These are phyloP conservation scores for Heliocybe sulcata DNA, from an alignment of 1,284 basidiomycete genomes.

Conservation along the genomic window DNA sequence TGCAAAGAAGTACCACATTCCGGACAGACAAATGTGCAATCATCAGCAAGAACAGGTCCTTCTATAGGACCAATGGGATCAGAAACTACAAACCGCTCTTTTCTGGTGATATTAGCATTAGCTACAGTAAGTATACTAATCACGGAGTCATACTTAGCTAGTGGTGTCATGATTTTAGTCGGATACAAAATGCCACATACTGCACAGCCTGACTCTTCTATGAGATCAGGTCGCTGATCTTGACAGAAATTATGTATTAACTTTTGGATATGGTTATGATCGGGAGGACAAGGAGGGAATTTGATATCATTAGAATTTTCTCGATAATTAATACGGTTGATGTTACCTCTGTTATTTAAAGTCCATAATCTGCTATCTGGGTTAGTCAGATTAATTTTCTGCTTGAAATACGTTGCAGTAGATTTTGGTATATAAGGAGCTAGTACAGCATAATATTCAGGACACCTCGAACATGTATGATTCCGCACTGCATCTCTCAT, in stretches of 20 bases:
- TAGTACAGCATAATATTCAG: too few species aligned
- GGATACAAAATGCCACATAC: background rate
- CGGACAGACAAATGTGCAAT: background rate
- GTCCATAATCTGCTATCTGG: background rate
- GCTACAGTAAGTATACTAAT: too few species aligned
- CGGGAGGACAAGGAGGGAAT: background rate
- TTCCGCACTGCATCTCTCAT: too few species aligned
- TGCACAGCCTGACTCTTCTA: background rate
- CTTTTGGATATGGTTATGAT: background rate
- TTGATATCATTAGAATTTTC: background rate
- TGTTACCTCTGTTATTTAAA: background rate
- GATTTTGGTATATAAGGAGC: too few species aligned
- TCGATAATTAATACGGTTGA: background rate
- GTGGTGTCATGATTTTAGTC: too few species aligned
- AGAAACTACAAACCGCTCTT: background rate
- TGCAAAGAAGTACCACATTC: background rate
- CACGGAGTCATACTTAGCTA: too few species aligned
- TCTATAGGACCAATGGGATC: background rate
- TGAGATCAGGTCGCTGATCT: background rate
- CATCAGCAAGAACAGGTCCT: background rate
- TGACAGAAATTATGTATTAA: background rate
- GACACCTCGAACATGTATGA: too few species aligned
- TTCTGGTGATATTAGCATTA: background rate
- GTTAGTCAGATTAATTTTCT: background rate
- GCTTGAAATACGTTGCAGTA: too few species aligned